phyloP scores from a whole-genome alignment of 2,329 filamentous ascomycete species.

The Aspergillus sergii region DNA sequence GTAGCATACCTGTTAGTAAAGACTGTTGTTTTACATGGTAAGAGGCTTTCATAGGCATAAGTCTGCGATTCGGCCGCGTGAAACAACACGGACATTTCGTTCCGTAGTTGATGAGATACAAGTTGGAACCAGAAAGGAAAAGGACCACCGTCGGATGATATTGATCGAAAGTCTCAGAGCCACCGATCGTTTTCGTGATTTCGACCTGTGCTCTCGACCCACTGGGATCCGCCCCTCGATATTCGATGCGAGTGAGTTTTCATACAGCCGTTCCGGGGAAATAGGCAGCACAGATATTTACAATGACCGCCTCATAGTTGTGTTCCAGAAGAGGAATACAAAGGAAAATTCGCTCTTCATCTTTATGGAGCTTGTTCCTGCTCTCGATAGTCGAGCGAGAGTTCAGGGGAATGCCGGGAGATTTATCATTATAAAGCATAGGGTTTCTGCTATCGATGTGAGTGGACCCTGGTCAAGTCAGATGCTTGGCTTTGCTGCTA shows the following conservation, averaged over 20 bases:
- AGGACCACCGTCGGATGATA: not conserved
- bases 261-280: not conserved
- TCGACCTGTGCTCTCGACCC: not conserved
- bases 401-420: not conserved
- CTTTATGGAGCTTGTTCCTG: not conserved
- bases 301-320: not conserved
- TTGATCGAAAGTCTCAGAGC: not conserved
- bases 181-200: not conserved
- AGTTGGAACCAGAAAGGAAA: not conserved
- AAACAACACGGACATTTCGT: not conserved
- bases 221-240: not conserved
- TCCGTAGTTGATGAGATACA: not conserved
- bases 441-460: fast-evolving
- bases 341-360: not conserved
- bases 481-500: not conserved
- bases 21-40: too few relatives aligned
- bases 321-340: not conserved
- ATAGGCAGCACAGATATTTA: not conserved
- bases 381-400: not conserved
- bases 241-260: not conserved
- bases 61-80: not conserved
- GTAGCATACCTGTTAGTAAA: not conserved
- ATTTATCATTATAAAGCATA: not conserved
- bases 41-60: not conserved
- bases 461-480: too few relatives aligned